Conservation (phyloP, 2,329 filamentous ascomycete species). For the Onygenales sp. region DNA sequence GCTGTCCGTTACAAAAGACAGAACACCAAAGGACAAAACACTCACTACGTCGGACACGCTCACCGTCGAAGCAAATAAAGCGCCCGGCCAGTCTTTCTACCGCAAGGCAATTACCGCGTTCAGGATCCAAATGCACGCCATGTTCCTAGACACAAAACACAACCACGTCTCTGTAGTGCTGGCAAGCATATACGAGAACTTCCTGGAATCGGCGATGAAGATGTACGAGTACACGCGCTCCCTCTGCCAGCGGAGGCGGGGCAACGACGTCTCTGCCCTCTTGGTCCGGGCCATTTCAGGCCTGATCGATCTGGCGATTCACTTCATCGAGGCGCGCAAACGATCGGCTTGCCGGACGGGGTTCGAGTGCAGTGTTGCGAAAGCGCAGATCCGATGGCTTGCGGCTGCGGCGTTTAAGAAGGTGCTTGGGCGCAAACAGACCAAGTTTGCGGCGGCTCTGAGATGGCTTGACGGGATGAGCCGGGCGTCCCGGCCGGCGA, state of each 20-base stretch:
- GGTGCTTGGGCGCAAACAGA: slow-evolving; percentile 63
- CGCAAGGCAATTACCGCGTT: slow-evolving; percentile 67
- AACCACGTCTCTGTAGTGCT: slow-evolving; percentile 63
- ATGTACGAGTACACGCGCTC: slow-evolving; percentile 52
- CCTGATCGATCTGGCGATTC: slow-evolving; percentile 54
- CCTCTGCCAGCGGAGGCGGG: slow-evolving; percentile 41
- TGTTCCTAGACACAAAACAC: slow-evolving; percentile 56
- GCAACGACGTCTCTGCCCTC: slow-evolving; percentile 46
- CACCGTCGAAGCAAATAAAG: slow-evolving; percentile 65
- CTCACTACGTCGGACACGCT: slow-evolving; percentile 58
- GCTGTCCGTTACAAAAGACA: slow-evolving; percentile 64
- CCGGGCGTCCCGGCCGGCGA: slow-evolving; percentile 26
- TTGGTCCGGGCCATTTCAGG: slow-evolving; percentile 57
- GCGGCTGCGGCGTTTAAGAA: slow-evolving; percentile 59
- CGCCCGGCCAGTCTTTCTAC: slow-evolving; percentile 68
- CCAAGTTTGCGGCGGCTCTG: slow-evolving; percentile 54
- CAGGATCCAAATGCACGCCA: slow-evolving; percentile 70
- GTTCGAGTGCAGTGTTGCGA: slow-evolving; percentile 50
- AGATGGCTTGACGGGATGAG: slow-evolving; percentile 54
- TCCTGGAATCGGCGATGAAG: slow-evolving; percentile 70
- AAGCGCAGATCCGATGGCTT: slow-evolving; percentile 53
- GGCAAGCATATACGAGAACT: slow-evolving; percentile 64
- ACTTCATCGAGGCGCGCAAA: slow-evolving; percentile 50
- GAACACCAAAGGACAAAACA: slow-evolving; percentile 43
- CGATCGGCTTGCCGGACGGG: slow-evolving; percentile 20